Base-by-base conservation (phyloP, 2,329 filamentous ascomycete species). In the Colletotrichum tropicale region DNA sequence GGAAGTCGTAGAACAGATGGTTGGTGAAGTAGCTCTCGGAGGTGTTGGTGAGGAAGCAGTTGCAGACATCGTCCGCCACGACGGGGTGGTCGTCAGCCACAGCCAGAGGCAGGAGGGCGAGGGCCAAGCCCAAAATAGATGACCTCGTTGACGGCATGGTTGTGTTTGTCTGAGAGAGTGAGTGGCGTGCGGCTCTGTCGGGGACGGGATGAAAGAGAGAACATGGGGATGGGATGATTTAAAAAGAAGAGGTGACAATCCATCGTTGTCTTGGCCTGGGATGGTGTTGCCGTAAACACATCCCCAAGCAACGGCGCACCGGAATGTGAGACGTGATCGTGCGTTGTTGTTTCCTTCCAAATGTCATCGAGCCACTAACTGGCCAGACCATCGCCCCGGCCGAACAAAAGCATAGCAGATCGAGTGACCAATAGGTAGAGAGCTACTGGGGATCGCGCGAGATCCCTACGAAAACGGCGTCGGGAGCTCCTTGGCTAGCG, bases 1-100 rank as follows among this genome's bases (percentile, higher is more conserved):
- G 83, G 77, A 89, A 90, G 80, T 90, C 89, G 77, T 87, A 88
- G 82, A 90, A 90, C 48, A 81, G 78, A 79, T 89, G 89, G 21
- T 83, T 81, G 21, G 83, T 81, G 78, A 87, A 90, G 81, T 86
- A 90, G 56, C 80, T 79, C 58, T 83, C 83, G 15, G 84, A 86
- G 60, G 84, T 86, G 77, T 90, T 89, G 78, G 86, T 88, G 66
- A 87, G 80, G 78, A 85, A 91, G 79, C 89, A 90, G 71, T 83
- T 82, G 80, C 89, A 90, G 56, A 81, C 79, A 30, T 81, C 78
- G 67, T 85, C 84, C 13, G 82, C 78, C 7, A 81, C 81, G 8
- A 58, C 36, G 79, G 78, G 38, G 76, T 76, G 75, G 21, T 74
- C 68, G 34, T 77, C 71, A 12, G 74, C 70, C 15, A 56, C 16